Evolutionary conservation across 2,329 filamentous ascomycete genomes (phyloP).

Genomic region (Colletotrichum sp.): DNA sequence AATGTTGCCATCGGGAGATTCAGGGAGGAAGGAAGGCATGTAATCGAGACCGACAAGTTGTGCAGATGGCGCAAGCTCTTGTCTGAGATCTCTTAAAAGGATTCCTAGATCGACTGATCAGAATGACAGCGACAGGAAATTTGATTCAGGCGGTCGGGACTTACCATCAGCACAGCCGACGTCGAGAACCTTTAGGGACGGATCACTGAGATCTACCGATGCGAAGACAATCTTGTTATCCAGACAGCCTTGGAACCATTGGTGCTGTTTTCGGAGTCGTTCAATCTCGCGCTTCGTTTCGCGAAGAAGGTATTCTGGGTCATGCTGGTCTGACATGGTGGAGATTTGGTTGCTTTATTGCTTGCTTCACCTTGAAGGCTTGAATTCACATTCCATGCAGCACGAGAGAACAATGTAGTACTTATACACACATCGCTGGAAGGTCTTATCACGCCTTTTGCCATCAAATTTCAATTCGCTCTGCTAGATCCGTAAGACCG

Average conservation of each 20-base stretch:
- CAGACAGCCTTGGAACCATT: background rate
- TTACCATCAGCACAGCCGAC: background rate
- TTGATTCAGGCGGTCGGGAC: background rate
- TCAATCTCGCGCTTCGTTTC: background rate
- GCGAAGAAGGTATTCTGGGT: background rate
- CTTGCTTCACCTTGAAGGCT: background rate
- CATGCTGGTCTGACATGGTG: background rate
- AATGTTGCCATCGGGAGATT: background rate
- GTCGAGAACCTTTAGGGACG: background rate
- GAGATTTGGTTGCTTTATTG: background rate
- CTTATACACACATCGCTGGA: background rate
- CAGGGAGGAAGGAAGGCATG: background rate
- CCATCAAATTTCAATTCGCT: background rate
- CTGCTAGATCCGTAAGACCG: background rate
- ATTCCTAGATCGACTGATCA: background rate
- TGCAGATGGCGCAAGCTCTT: background rate
- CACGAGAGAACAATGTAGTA: fast-evolving
- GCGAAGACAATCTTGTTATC: background rate
- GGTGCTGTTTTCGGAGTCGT: background rate
- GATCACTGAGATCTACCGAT: background rate
- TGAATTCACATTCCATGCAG: background rate
- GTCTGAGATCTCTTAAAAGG: background rate
- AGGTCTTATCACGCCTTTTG: background rate
- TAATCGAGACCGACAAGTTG: background rate
- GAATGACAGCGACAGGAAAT: fast-evolving